Conservation (phyloP, 2,329 filamentous ascomycete genomes). For the Fusarium sororula region DNA sequence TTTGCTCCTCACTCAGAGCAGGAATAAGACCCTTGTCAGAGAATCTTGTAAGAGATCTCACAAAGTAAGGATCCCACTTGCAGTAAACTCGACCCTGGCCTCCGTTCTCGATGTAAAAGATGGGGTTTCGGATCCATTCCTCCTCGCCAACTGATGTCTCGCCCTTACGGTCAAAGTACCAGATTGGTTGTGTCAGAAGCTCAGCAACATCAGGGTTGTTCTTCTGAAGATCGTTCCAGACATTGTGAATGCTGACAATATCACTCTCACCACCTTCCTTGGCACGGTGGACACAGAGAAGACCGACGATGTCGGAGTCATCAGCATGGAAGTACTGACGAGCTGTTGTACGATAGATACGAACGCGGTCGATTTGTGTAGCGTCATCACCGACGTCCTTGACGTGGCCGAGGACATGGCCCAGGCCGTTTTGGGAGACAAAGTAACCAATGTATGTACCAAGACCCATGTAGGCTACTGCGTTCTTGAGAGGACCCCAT, state of each 20-base stretch:
- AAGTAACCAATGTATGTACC: slow-evolving; percentile 89
- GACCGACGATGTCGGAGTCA: slow-evolving; percentile 82
- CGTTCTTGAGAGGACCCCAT: slow-evolving; percentile 84
- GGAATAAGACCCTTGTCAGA: slow-evolving; percentile 78
- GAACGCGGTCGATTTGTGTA: slow-evolving; percentile 82
- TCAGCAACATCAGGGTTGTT: slow-evolving; percentile 83
- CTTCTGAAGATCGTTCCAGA: slow-evolving; percentile 81
- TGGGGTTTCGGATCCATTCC: slow-evolving; percentile 74
- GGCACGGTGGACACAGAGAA: slow-evolving; percentile 82
- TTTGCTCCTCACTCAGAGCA: slow-evolving; percentile 73
- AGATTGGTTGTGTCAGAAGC: slow-evolving; percentile 78
- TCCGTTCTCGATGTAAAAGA: slow-evolving; percentile 80
- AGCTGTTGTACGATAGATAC: slow-evolving; percentile 90
- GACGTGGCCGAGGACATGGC: slow-evolving; percentile 88
- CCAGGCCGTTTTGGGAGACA: slow-evolving; percentile 83
- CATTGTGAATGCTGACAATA: slow-evolving; percentile 78
- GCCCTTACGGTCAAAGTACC: slow-evolving; percentile 94
- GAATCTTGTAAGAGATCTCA: slow-evolving; percentile 79
- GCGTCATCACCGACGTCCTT: slow-evolving; percentile 88
- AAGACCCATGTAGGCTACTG: slow-evolving; percentile 90
- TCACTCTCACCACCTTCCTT: slow-evolving; percentile 86
- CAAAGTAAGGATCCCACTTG: slow-evolving; percentile 93
- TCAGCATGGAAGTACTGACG: slow-evolving; percentile 69
- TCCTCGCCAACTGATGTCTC: slow-evolving; percentile 80
- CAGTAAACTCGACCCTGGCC: slow-evolving; percentile 62